Evolutionary conservation across 192 early-diverging fungal genomes (phyloP).

Genomic region (Backusella psychrophila): DNA sequence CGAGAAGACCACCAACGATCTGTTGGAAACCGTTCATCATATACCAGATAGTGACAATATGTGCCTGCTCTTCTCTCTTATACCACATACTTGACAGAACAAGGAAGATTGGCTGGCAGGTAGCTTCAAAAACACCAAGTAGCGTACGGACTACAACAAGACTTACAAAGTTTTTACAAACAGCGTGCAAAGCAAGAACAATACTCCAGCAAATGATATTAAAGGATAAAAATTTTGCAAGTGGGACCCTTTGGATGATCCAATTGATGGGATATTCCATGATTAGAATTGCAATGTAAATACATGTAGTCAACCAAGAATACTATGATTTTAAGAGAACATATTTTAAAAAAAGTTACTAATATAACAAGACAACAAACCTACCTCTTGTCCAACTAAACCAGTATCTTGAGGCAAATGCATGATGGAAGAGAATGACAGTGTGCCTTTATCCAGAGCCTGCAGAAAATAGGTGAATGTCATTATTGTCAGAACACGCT

Average conservation of each 20-base stretch:
- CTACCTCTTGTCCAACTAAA: slow-evolving; percentile 18
- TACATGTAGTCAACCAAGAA: slow-evolving; percentile 21
- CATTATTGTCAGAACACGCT: slow-evolving; percentile 12
- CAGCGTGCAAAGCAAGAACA: slow-evolving; percentile 13
- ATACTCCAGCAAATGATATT: slow-evolving; percentile 22
- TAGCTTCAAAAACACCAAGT: slow-evolving; percentile 29
- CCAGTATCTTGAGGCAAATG: slow-evolving; percentile 5
- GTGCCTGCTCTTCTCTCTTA: slow-evolving; percentile 15
- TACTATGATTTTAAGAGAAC: neutral
- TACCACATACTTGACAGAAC: slow-evolving; percentile 18
- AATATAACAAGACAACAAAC: neutral
- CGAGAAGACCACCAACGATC: slow-evolving; percentile 20
- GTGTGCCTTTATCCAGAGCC: slow-evolving; percentile 21
- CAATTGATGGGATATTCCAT: slow-evolving; percentile 20
- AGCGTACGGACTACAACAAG: slow-evolving; percentile 17
- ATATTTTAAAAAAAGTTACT: neutral
- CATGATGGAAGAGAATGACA: slow-evolving; percentile 25
- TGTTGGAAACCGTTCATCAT: slow-evolving; percentile 24
- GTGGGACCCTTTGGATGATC: slow-evolving; percentile 15
- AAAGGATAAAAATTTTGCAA: slow-evolving; percentile 16
- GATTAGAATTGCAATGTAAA: slow-evolving; percentile 22
- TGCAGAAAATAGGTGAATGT: slow-evolving; percentile 22
- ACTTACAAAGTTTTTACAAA: slow-evolving; percentile 16
- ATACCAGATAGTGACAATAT: slow-evolving; percentile 17
- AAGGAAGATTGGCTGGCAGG: slow-evolving; percentile 11